A percentile compares a stretch with the other conserved stretches of the same genome.
phyloP scores from a whole-genome alignment of 179 eudicot species.

The Pouteria campechiana region DNA sequence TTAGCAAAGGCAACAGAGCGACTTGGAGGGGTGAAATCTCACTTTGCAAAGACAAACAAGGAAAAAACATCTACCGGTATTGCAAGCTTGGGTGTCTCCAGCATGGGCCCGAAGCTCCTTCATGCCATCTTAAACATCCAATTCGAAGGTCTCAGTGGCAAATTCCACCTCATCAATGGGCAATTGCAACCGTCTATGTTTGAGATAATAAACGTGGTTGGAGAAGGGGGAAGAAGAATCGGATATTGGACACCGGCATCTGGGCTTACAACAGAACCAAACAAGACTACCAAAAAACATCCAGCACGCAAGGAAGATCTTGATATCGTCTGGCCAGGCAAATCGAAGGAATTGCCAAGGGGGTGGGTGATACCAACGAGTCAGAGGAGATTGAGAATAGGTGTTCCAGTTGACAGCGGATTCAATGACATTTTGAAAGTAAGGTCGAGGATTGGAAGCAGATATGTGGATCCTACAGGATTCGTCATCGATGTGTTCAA shows the following conservation, averaged over 20 bases:
- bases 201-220: constrained; percentile 15
- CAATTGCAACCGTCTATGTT: neutral
- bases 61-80: neutral
- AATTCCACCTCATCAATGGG: constrained; percentile 3
- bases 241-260: constrained; percentile 6
- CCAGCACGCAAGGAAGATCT: neutral
- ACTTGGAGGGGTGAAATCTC: neutral
- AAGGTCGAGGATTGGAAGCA: no score
- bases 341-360: neutral
- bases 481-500: constrained; percentile 13
- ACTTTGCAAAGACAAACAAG: neutral
- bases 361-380: neutral
- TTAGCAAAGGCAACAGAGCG: constrained; percentile 22
- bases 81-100: neutral
- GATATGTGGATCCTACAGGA: no score
- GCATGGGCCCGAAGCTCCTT: constrained; percentile 6
- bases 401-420: constrained; percentile 2
- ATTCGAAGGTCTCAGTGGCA: constrained; percentile 10
- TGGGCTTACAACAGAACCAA: neutral
- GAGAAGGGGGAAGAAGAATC: constrained; percentile 5
- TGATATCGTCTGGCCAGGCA: constrained; percentile 9
- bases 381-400: neutral
- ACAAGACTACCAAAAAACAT: neutral
- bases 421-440: no score
- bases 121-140: neutral